These are phyloP conservation scores for Hygrophila difformis DNA, from an alignment of 257 asterid genomes.

Conservation along the genomic window DNA sequence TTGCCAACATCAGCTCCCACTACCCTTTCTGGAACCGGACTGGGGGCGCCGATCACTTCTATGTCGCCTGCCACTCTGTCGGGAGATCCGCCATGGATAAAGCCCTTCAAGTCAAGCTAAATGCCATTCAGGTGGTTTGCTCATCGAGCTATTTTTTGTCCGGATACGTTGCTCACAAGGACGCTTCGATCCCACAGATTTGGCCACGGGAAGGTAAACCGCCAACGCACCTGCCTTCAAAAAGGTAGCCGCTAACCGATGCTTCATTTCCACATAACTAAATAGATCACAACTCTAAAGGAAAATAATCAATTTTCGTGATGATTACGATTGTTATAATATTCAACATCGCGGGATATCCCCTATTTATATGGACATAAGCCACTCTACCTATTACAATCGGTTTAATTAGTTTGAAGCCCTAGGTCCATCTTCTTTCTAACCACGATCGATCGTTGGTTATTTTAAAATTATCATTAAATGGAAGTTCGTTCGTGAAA, in stretches of 20 bases:
- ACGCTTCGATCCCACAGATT: conserved; percentile 83
- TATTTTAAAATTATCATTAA: no score
- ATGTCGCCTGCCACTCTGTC: conserved; percentile 79
- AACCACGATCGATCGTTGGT: no score
- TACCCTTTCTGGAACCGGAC: conserved; percentile 80
- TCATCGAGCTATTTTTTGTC: conserved; percentile 76
- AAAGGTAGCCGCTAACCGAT: conserved; percentile 31
- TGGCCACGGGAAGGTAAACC: conserved; percentile 66
- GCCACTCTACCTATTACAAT: no score
- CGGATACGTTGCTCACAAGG: conserved; percentile 79
- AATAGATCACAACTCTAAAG: no score
- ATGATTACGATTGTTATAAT: no score
- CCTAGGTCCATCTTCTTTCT: no score
- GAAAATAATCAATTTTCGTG: no score
- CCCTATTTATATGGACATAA: no score
- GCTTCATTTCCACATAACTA: no score
- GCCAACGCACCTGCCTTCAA: conserved; percentile 27
- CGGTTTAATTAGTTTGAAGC: no score
- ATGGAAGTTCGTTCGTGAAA: no score
- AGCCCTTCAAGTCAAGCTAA: conserved; percentile 49
- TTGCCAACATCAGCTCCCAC: conserved; percentile 27
- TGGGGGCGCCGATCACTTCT: conserved; percentile 86
- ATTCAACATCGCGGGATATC: no score
- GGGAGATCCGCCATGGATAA: conserved; percentile 77
- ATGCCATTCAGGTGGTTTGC: conserved; percentile 84